Evolutionary conservation across 495 filamentous ascomycete species (phyloP), one percentile per base, ranked within the genome.

Genomic region (Cenococcum geophilum): DNA sequence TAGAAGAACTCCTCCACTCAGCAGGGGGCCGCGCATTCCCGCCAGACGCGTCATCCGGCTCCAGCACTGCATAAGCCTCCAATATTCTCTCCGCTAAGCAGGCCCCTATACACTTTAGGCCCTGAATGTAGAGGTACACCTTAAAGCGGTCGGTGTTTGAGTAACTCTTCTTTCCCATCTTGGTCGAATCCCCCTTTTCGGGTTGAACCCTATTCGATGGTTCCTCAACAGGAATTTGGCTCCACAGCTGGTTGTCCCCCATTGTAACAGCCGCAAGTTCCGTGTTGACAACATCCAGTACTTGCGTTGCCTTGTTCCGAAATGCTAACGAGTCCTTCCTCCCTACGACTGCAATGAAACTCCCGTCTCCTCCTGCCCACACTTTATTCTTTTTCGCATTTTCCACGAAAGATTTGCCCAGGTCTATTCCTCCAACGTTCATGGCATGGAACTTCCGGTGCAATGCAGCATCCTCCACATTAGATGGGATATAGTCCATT

Each of bases 401-500:
- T 72, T 76, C 75, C 62, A 78, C 72, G 55, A 83, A 78, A 4
- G 77, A 75, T 69, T 82, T 84, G 32, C 78, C 79, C 48, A 89
- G 73, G 58, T 87, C 83, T 27, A 88, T 78, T 36, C 86, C 86
- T 27, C 80, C 80, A 6, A 79, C 75, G 55, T 85, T 85, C 76
- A 83, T 82, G 42, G 79, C 81, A 71, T 89, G 87, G 64, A 83
- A 88, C 57, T 83, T 85, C 66, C 80, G 82, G 67, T 89, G 86
- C 37, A 88, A 67, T 1, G 77, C 78, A 36, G 78, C 76, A 62
- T 89, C 86, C 64, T 87, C 85, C 43, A 75, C 74, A 22, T 83
- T 82, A 0, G 84, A 87, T 12, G 85, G 80, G 42, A 86, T 77
- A 69, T 89, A 89, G 59, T 86, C 83, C 86, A 89, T 89, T 0